Percentiles rank a stretch among this genome's conserved stretches.
Conservation (phyloP, 805 yeast genomes). For the Zygoascus bituminiphila region DNA sequence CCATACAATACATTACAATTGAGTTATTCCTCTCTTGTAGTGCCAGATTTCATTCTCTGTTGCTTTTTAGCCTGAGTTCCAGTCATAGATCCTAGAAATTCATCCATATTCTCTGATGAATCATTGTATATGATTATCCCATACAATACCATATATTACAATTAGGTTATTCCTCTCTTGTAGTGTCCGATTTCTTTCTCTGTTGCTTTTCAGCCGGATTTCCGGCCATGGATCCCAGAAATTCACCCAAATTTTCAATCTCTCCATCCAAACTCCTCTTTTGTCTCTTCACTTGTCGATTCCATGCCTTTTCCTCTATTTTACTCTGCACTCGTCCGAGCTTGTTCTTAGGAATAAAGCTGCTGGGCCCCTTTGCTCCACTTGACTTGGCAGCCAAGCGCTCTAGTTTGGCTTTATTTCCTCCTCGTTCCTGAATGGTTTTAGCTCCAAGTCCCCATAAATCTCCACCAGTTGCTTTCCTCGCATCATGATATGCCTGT, state of each 20-base stretch:
- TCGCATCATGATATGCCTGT: conserved; percentile 78
- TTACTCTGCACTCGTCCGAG: not conserved
- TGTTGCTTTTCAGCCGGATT: not conserved
- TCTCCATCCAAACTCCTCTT: conserved; percentile 4
- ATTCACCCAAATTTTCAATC: not conserved
- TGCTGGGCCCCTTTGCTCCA: not conserved
- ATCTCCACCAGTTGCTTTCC: conserved; percentile 80
- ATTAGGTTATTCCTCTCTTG: not conserved
- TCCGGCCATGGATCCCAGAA: not conserved
- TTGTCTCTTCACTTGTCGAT: not conserved
- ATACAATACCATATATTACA: no score
- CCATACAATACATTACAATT: no score
- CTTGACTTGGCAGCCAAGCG: conserved; percentile 4
- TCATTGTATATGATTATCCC: no score
- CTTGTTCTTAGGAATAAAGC: not conserved
- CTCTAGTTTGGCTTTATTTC: conserved; percentile 15
- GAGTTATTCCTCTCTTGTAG: no score
- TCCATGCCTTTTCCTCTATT: conserved; percentile 4
- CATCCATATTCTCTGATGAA: no score
- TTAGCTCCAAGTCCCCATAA: conserved; percentile 73
- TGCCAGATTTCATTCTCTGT: no score
- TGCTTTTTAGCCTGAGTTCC: no score
- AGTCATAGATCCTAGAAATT: no score
- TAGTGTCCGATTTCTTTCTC: not conserved
- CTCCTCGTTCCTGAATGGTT: conserved; percentile 33